Evolutionary conservation across 2,329 filamentous ascomycete species (phyloP).

Genomic region (Fusarium camptoceras): DNA sequence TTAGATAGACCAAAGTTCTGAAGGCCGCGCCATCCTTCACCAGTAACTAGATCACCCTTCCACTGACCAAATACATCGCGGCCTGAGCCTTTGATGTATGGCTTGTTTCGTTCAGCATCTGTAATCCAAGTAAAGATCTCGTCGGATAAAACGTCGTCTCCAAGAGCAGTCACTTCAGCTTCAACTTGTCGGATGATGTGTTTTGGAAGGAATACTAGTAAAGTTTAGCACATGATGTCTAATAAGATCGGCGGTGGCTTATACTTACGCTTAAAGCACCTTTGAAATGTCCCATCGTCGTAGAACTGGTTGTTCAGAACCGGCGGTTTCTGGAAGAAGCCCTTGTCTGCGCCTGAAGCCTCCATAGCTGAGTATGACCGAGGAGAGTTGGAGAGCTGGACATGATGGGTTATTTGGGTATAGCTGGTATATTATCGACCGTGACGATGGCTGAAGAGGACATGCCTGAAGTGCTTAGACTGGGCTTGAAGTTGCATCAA

Average conservation of each 20-base stretch:
- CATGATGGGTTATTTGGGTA: conserved; percentile 5
- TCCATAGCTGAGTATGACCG: conserved; percentile 51
- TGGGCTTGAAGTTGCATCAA: conserved; percentile 9
- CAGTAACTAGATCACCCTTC: conserved; percentile 69
- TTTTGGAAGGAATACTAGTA: conserved; percentile 62
- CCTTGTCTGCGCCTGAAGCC: conserved; percentile 58
- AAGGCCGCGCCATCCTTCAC: conserved; percentile 73
- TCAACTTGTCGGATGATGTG: conserved; percentile 54
- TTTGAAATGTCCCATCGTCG: conserved; percentile 65
- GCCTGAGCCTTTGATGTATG: conserved; percentile 67
- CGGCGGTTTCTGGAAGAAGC: conserved; percentile 68
- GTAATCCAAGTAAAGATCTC: conserved; percentile 68
- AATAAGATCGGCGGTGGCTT: background rate
- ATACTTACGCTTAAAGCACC: conserved; percentile 63
- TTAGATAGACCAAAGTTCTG: conserved; percentile 69
- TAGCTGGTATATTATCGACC: background rate
- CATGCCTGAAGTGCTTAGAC: background rate
- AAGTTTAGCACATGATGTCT: conserved; percentile 13
- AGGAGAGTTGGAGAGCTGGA: background rate
- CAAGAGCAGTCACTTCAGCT: conserved; percentile 61
- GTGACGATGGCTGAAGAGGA: background rate
- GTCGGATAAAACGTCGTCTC: conserved; percentile 64
- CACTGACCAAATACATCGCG: conserved; percentile 72
- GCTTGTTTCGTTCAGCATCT: conserved; percentile 74
- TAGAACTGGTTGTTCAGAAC: conserved; percentile 67